A percentile compares a stretch with the other conserved stretches of the same genome.
phyloP scores from a whole-genome alignment of 2,329 filamentous ascomycete species.

The Colletotrichum liaoningense region DNA sequence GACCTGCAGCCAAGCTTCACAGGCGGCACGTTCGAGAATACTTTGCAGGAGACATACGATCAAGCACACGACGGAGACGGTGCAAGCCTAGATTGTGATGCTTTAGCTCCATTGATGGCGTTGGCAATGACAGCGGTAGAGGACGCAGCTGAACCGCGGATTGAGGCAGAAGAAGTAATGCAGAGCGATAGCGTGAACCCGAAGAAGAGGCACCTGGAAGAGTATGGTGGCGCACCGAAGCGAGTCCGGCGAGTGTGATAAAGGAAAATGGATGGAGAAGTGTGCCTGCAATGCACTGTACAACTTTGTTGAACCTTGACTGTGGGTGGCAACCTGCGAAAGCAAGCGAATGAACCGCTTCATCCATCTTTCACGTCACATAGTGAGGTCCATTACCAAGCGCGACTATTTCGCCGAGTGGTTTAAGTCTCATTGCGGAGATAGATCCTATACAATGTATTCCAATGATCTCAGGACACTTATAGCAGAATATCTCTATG shows the following conservation, averaged over 20 bases:
- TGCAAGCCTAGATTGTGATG: background rate
- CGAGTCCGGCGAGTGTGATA: background rate
- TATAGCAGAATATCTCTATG: too few species aligned
- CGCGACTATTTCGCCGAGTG: too few species aligned
- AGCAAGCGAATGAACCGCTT: too few species aligned
- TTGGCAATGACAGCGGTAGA: background rate
- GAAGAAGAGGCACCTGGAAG: conserved; percentile 1
- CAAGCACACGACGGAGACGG: background rate
- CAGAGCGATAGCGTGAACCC: background rate
- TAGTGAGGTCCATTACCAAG: too few species aligned
- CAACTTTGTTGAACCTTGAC: too few species aligned
- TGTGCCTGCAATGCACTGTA: too few species aligned
- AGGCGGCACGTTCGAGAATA: background rate
- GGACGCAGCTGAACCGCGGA: background rate
- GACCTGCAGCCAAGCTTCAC: background rate
- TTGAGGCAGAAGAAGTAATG: background rate
- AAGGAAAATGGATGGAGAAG: too few species aligned
- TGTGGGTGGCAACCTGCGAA: too few species aligned
- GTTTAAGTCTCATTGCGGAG: too few species aligned
- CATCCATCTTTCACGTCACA: too few species aligned
- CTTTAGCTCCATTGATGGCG: conserved; percentile 6
- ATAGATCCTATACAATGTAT: too few species aligned
- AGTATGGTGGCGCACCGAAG: background rate
- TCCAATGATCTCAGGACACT: too few species aligned
- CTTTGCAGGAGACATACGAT: background rate